Conservation (phyloP, 108 stramenopile genomes). For the Nitzschia sp. region DNA sequence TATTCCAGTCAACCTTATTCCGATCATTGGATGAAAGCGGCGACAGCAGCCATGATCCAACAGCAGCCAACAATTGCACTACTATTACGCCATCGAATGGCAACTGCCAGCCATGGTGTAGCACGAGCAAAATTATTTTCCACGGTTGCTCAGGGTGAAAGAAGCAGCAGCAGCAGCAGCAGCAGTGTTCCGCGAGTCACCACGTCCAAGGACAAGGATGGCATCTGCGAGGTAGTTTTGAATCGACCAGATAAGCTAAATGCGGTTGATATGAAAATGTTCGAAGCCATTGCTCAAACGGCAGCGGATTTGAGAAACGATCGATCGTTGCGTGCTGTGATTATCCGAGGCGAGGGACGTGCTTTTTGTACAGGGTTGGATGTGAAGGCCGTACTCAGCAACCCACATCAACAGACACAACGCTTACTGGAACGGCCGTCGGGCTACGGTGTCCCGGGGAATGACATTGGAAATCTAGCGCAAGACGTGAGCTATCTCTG, state of each 20-base stretch:
- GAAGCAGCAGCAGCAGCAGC: too few relatives aligned
- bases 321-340: constrained; percentile 57
- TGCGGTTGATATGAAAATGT: constrained; percentile 76
- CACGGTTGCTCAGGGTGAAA: too few relatives aligned
- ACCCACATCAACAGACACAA: constrained; percentile 35
- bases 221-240: constrained; percentile 49
- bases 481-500: constrained; percentile 87
- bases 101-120: too few relatives aligned
- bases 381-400: constrained; percentile 45
- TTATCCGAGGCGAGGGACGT: constrained; percentile 73
- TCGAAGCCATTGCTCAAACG: constrained; percentile 72
- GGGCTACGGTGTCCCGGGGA: constrained; percentile 45
- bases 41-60: too few relatives aligned
- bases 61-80: too few relatives aligned
- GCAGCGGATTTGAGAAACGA: constrained; percentile 49
- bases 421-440: constrained; percentile 61
- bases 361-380: constrained; percentile 90
- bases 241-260: constrained; percentile 81
- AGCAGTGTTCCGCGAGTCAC: constrained; percentile 20
- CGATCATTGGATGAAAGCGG: too few relatives aligned
- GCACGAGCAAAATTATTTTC: too few relatives aligned
- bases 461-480: constrained; percentile 71
- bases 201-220: constrained; percentile 17
- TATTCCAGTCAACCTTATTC: too few relatives aligned
- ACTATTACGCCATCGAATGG: too few relatives aligned